phyloP scores from a whole-genome alignment of 31 red algal species.

The Endocladia muricata region DNA sequence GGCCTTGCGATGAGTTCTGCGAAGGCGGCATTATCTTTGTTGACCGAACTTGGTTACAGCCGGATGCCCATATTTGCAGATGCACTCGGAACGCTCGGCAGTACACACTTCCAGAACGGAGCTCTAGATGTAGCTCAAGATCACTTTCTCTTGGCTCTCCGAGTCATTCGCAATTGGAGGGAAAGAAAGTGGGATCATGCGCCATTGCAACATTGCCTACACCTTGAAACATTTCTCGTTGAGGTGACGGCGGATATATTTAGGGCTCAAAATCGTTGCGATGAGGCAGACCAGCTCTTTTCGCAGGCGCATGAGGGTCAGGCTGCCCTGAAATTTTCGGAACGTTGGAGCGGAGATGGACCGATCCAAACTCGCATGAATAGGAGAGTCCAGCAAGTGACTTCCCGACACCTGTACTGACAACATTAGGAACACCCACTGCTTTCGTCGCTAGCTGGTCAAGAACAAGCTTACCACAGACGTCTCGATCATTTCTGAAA shows the following conservation, averaged over 20 bases:
- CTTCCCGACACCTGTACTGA: no score
- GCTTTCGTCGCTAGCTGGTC: no score
- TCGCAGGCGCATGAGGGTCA: slow-evolving; percentile 1
- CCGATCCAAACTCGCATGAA: no score
- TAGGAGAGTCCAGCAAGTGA: no score
- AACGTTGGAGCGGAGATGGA: no score
- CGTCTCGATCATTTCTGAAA: no score
- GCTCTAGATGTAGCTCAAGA: slow-evolving; percentile 38
- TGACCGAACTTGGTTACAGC: slow-evolving; percentile 33
- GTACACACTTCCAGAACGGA: slow-evolving; percentile 29
- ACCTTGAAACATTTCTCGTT: slow-evolving; percentile 75
- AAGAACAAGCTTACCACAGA: no score
- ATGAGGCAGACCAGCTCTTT: slow-evolving; percentile 52
- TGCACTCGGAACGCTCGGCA: slow-evolving; percentile 60
- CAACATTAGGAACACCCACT: no score
- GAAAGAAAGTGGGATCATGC: slow-evolving; percentile 27
- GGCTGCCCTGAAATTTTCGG: no score
- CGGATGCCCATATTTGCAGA: slow-evolving; percentile 83
- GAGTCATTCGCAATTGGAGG: slow-evolving; percentile 51
- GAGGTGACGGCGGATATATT: slow-evolving; percentile 52
- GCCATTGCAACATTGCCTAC: slow-evolving; percentile 76
- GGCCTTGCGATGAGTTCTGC: slow-evolving; percentile 14
- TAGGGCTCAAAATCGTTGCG: slow-evolving; percentile 16
- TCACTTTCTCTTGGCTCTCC: slow-evolving; percentile 44
- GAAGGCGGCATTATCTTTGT: slow-evolving; percentile 23